These are phyloP conservation scores for Colletotrichum lupini DNA, from an alignment of 2,329 filamentous ascomycete species.

Conservation along the genomic window DNA sequence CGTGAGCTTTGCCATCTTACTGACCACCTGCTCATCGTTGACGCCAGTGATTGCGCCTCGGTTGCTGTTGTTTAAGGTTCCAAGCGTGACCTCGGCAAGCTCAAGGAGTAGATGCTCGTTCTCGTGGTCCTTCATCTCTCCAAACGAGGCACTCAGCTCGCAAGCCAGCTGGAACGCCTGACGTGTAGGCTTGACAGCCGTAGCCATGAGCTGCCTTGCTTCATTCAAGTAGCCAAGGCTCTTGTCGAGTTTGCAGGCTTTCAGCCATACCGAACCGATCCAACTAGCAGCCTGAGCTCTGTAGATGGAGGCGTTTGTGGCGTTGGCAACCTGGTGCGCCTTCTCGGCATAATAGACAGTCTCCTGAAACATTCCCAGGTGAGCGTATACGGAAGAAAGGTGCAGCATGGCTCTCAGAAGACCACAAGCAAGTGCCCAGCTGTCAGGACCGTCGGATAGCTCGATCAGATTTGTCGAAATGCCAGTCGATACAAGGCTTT, in stretches of 20 bases:
- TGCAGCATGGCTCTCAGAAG: conserved; percentile 79
- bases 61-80: conserved; percentile 20
- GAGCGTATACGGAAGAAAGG: conserved; percentile 81
- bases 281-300: conserved; percentile 65
- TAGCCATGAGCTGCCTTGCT: conserved; percentile 60
- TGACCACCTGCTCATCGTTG: conserved; percentile 47
- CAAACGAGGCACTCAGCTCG: conserved; percentile 66
- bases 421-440: conserved; percentile 83
- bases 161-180: conserved; percentile 61
- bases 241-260: conserved; percentile 68
- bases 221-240: conserved; percentile 66
- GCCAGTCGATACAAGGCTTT: background rate
- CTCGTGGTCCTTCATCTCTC: conserved; percentile 58
- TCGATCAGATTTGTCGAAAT: conserved; percentile 54
- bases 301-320: conserved; percentile 71
- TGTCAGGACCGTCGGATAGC: conserved; percentile 62
- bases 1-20: conserved; percentile 47
- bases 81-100: conserved; percentile 59
- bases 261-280: conserved; percentile 65
- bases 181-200: conserved; percentile 56
- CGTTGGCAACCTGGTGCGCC: conserved; percentile 79
- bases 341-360: conserved; percentile 90
- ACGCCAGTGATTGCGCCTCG: conserved; percentile 12
- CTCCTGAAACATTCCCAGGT: conserved; percentile 88
- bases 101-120: conserved; percentile 56